Conservation (phyloP, 345 rosid genomes). For the Hypericum perforatum region DNA sequence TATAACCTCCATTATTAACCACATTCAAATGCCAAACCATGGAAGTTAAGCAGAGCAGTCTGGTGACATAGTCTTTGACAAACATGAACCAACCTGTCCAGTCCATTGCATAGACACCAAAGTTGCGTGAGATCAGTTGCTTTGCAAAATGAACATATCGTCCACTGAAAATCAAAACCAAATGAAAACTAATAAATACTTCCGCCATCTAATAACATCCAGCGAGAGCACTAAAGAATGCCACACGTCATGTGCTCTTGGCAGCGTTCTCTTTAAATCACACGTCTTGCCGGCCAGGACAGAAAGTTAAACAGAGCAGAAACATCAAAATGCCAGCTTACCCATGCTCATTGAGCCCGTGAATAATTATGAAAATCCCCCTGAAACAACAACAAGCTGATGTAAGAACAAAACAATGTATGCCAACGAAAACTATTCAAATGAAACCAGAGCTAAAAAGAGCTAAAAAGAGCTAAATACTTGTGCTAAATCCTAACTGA, state of each 20-base stretch:
- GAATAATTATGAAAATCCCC: constrained; percentile 79
- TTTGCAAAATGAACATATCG: constrained; percentile 83
- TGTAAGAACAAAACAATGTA: neutral
- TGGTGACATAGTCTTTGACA: neutral
- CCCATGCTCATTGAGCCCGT: constrained; percentile 97
- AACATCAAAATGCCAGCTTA: constrained; percentile 18
- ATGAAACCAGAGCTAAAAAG: too few relatives aligned
- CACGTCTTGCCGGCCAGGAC: too few relatives aligned
- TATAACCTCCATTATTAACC: too few relatives aligned
- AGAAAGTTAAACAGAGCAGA: neutral
- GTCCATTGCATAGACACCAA: constrained; percentile 91
- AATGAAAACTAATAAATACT: neutral
- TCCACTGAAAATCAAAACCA: constrained; percentile 40
- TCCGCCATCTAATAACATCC: neutral
- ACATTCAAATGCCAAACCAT: neutral
- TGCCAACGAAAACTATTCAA: too few relatives aligned
- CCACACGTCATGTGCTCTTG: too few relatives aligned
- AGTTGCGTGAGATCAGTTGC: constrained; percentile 58
- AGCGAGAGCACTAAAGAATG: neutral
- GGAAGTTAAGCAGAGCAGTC: neutral
- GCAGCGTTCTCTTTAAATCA: too few relatives aligned
- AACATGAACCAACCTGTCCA: constrained; percentile 57
- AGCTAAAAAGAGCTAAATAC: too few relatives aligned
- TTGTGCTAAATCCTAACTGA: too few relatives aligned
- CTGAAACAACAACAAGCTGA: constrained; percentile 28